A percentile compares a stretch with the other conserved stretches of the same genome.
Conservation (phyloP, 768 basidiomycete genomes). For the Hortiboletus campestris region DNA sequence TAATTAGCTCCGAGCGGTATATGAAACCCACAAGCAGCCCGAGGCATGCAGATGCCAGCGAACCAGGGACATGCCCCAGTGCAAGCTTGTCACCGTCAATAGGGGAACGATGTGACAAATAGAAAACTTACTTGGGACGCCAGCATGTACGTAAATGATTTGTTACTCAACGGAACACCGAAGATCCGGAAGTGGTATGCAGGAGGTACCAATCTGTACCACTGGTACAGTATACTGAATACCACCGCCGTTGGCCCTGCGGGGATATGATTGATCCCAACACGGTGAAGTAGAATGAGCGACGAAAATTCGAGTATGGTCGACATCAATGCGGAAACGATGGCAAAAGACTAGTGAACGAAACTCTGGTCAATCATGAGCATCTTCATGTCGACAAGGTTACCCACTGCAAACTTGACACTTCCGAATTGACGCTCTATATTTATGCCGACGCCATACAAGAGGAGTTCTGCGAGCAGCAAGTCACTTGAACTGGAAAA, state of each 20-base stretch:
- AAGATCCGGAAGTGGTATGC: constrained; percentile 77
- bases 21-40: constrained; percentile 72
- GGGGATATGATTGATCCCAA: constrained; percentile 72
- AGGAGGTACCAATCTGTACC: constrained; percentile 72
- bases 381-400: background rate
- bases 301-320: constrained; percentile 66
- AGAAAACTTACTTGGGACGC: constrained; percentile 59
- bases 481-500: constrained; percentile 87
- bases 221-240: constrained; percentile 83
- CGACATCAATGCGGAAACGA: constrained; percentile 63
- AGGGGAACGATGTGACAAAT: background rate
- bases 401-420: constrained; percentile 78
- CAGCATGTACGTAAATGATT: constrained; percentile 68
- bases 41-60: constrained; percentile 55
- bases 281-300: constrained; percentile 61
- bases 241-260: constrained; percentile 73
- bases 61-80: constrained; percentile 64
- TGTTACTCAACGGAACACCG: constrained; percentile 72
- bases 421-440: constrained; percentile 87
- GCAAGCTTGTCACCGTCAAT: constrained; percentile 51
- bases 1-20: constrained; percentile 81
- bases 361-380: constrained; percentile 6
- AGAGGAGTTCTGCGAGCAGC: constrained; percentile 67
- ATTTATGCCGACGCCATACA: constrained; percentile 67
- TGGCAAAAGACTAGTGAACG: constrained; percentile 64